Percentiles rank a stretch among this genome's conserved stretches.
phyloP scores from a whole-genome alignment of 345 rosid genomes.

The Diplotaxis tenuifolia region DNA sequence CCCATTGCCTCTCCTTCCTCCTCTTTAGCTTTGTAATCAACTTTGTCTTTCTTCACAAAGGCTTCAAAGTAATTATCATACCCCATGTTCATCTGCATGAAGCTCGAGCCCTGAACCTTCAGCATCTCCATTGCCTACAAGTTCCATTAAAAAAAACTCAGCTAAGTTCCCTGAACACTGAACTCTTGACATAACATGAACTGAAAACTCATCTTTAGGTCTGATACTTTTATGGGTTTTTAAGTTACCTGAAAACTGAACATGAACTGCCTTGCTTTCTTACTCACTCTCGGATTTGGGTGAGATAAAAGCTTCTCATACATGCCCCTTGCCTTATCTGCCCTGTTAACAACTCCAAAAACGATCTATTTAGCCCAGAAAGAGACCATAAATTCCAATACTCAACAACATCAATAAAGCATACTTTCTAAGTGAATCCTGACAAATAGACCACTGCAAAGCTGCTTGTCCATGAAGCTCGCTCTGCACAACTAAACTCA shows the following conservation, averaged over 20 bases:
- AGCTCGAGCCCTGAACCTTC: conserved; percentile 58
- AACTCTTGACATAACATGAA: neutral
- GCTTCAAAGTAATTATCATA: conserved; percentile 74
- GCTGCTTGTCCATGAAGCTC: conserved; percentile 93
- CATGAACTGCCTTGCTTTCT: conserved; percentile 68
- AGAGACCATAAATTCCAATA: neutral
- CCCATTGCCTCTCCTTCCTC: conserved; percentile 42
- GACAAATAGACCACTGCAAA: conserved; percentile 92
- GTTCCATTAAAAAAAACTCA: neutral
- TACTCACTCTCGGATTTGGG: conserved; percentile 66
- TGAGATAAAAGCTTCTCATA: conserved; percentile 89
- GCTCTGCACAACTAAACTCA: conserved; percentile 53
- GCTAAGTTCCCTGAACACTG: neutral
- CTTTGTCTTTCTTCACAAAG: conserved; percentile 53
- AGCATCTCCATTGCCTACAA: conserved; percentile 82
- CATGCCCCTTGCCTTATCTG: conserved; percentile 64
- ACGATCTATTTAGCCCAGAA: neutral
- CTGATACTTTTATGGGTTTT: neutral
- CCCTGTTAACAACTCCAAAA: conserved; percentile 44
- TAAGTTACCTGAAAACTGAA: conserved; percentile 82
- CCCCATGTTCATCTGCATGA: conserved; percentile 41
- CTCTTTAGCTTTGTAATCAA: conserved; percentile 33
- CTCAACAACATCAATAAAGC: conserved; percentile 1
- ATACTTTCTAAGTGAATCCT: conserved; percentile 65
- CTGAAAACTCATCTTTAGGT: neutral